Evolutionary conservation across 331 rosid species (phyloP), one percentile per base, ranked within the genome.

Genomic region (Cydonia oblonga): DNA sequence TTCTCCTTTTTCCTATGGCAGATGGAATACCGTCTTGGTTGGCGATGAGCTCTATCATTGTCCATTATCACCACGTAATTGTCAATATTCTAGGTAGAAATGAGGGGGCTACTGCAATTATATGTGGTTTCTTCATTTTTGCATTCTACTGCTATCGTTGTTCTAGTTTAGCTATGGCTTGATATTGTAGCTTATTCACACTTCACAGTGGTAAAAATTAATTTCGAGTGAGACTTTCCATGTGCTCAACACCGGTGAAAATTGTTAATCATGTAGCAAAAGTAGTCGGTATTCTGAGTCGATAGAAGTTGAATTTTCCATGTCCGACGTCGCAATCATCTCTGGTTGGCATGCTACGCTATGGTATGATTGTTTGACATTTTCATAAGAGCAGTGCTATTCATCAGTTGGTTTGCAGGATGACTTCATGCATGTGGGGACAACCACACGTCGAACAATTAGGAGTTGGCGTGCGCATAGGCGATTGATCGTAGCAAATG

Each of bases 51-150:
- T 0, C 66, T 23, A n/a, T 56, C 7, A 35, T 80, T 14, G 72
- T 75, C 73, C 72, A 77, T 40, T 69, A 64, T 28, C 54, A 2
- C 73, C 24, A 32, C 56, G 62, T 60, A 38, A 58, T 78, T 54
- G 52, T 61, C 60, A 46, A 51, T 46, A 66, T 22, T 67, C 18
- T 54, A 8, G 28, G 58, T 63, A 7, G 69, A 53, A 73, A 29
- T n/a, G 54, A 61, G 66, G 78, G 61, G 74, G n/a, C n/a, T n/a
- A n/a, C n/a, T n/a, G 75, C 25, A 3, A 62, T 46, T 46, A n/a
- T 46, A 5, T 4, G 53, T 6, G 53, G 10, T 56, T 23, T 44
- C 9, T 40, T 24, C 25, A 19, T 14, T 23, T 57, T 15, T 58
- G 57, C 28, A 51, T 18, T 18, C 6, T 22, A 38, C 74, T n/a